Percentiles rank a stretch among this genome's conserved stretches.
These are phyloP conservation scores for Solanum ahanhuiri DNA, from an alignment of 257 asterid species.

Conservation along the genomic window DNA sequence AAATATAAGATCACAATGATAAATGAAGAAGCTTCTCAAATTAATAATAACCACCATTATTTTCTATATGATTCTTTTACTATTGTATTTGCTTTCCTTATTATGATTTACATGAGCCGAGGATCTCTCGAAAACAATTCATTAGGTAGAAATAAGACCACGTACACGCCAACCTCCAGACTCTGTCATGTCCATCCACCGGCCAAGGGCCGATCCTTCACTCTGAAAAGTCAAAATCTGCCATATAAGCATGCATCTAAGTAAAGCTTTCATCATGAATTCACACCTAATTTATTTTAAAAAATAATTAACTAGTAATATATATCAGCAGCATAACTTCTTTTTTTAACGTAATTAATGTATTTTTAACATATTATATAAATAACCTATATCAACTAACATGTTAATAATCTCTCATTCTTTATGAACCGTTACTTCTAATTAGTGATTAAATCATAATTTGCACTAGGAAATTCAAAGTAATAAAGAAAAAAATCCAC, in stretches of 20 bases:
- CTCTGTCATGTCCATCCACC: background rate
- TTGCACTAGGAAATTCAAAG: background rate
- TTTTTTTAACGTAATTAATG: background rate
- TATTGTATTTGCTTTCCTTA: background rate
- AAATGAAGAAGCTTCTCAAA: background rate
- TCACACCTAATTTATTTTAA: background rate
- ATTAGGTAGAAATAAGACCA: background rate
- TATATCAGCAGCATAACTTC: background rate
- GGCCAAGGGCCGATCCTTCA: background rate
- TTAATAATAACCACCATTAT: background rate
- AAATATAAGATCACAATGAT: background rate
- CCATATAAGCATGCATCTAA: background rate
- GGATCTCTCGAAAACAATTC: accelerated
- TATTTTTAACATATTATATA: background rate
- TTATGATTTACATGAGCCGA: background rate
- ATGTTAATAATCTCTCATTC: background rate
- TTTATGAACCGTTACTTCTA: background rate
- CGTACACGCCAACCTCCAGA: background rate
- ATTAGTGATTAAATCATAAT: background rate
- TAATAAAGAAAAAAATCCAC: background rate
- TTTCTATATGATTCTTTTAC: background rate
- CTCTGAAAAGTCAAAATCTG: background rate
- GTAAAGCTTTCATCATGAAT: background rate
- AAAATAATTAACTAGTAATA: background rate
- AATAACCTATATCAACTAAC: background rate